A percentile compares a stretch with the other conserved stretches of the same genome.
Evolutionary conservation across 371 early-diverging fungal genomes (phyloP).

Genomic region (Batrachochytrium dendrobatidis): DNA sequence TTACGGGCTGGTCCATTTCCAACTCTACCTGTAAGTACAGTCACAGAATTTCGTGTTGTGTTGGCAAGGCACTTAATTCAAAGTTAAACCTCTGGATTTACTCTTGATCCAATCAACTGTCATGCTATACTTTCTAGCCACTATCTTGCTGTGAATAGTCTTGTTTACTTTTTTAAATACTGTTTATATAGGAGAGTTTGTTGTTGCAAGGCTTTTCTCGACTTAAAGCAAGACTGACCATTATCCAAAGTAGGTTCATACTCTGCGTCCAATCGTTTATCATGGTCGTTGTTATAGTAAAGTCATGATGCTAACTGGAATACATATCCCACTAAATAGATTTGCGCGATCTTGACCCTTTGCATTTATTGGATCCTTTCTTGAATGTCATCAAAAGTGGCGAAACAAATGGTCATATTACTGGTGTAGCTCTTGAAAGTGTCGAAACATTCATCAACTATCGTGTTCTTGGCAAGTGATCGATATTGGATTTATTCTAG

Average conservation of each 20-base stretch:
- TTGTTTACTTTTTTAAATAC: no score
- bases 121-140: no score
- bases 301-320: neutral
- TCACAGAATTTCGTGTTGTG: slow-evolving; percentile 41
- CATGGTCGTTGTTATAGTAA: neutral
- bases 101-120: no score
- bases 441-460: slow-evolving; percentile 83
- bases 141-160: no score
- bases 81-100: neutral
- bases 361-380: slow-evolving; percentile 78
- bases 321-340: slow-evolving; percentile 13
- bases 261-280: slow-evolving; percentile 5
- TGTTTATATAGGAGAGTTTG: slow-evolving; percentile 59
- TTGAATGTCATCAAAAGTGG: slow-evolving; percentile 83
- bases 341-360: slow-evolving; percentile 62
- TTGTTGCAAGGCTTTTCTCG: slow-evolving; percentile 64
- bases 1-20: slow-evolving; percentile 1
- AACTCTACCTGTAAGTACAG: neutral
- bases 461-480: slow-evolving; percentile 71
- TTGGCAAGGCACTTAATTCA: neutral
- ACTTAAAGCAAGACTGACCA: slow-evolving; percentile 56
- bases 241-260: slow-evolving; percentile 44
- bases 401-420: slow-evolving; percentile 91
- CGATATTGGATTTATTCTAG: neutral
- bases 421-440: slow-evolving; percentile 78